A percentile compares a stretch with the other conserved stretches of the same genome.
phyloP scores from a whole-genome alignment of 495 filamentous ascomycete species.

The Neurospora sp. region DNA sequence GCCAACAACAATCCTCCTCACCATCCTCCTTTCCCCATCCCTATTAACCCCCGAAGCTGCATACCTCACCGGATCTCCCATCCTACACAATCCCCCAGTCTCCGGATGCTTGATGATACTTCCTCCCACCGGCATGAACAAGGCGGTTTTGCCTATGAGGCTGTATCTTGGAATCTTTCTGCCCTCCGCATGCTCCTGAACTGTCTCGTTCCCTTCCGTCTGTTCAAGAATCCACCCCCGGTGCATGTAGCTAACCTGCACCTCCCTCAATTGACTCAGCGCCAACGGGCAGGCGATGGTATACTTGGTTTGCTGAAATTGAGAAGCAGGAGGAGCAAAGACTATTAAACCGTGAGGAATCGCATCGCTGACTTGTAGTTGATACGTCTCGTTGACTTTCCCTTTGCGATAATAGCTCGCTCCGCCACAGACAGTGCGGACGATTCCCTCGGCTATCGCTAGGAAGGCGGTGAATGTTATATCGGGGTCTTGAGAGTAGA shows the following conservation, averaged over 20 bases:
- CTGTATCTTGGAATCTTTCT: neutral
- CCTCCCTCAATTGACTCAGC: neutral
- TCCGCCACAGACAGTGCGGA: neutral
- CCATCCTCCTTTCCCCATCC: slow-evolving; percentile 34
- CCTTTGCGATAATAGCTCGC: neutral
- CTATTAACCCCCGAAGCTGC: slow-evolving; percentile 27
- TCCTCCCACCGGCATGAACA: neutral
- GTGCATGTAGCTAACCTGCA: neutral
- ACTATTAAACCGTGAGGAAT: neutral
- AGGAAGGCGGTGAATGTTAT: neutral
- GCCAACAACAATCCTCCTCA: slow-evolving; percentile 50
- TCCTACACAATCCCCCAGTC: neutral
- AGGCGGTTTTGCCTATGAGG: neutral
- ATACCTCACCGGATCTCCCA: neutral
- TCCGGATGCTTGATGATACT: neutral
- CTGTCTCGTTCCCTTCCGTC: neutral
- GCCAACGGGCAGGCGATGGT: neutral
- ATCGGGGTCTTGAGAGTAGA: neutral
- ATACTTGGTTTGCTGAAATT: neutral
- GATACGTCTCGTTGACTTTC: neutral
- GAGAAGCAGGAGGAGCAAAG: neutral
- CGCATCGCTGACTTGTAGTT: neutral
- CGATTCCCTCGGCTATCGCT: neutral
- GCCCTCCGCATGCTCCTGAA: neutral
- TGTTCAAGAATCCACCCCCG: neutral